Conservation (phyloP, 139 green algal genomes). For the Chlorella sp. region DNA sequence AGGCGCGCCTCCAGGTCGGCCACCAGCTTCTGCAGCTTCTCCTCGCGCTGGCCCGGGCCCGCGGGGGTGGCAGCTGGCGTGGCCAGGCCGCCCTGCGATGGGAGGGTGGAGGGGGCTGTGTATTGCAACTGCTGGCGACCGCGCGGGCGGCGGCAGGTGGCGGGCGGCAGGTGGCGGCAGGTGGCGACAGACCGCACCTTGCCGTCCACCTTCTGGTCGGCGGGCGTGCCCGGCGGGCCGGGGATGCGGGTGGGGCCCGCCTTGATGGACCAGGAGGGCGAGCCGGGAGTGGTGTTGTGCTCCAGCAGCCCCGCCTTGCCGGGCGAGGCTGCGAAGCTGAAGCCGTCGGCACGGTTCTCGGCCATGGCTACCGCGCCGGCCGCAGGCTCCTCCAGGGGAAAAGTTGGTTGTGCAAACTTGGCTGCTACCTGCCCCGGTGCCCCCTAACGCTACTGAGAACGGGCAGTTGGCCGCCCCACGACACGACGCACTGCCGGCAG, state of each 20-base stretch:
- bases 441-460: neutral
- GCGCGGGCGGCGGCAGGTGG: neutral
- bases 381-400: no score
- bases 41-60: neutral
- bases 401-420: no score
- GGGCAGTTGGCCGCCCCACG: no score
- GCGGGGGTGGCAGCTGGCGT: constrained; percentile 11
- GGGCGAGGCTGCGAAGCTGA: neutral
- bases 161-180: constrained; percentile 9
- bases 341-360: neutral
- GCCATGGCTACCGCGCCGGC: neutral
- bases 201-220: no score
- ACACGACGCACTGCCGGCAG: neutral
- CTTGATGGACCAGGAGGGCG: neutral
- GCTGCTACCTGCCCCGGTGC: no score
- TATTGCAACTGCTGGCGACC: neutral
- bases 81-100: neutral
- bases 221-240: no score
- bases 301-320: constrained; percentile 6
- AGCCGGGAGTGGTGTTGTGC: neutral
- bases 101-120: no score
- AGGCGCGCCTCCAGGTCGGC: neutral
- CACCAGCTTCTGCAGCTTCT: constrained; percentile 21
- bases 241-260: neutral
- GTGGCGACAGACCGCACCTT: neutral